These are phyloP conservation scores for Candida loeiensis DNA, from an alignment of 805 yeast genomes.

Conservation along the genomic window DNA sequence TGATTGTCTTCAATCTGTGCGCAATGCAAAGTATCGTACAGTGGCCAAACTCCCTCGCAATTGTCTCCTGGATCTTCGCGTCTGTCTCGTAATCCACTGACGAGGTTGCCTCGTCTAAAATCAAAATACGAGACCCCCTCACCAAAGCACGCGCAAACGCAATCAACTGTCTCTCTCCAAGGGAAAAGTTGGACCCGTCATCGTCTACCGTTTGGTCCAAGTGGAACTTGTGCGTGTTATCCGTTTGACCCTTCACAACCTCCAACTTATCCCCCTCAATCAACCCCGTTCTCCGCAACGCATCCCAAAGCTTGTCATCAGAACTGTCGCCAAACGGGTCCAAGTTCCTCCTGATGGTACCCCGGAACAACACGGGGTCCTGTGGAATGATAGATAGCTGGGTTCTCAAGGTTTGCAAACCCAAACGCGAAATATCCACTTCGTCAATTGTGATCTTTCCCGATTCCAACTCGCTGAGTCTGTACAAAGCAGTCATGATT, in stretches of 20 bases:
- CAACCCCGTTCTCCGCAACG: conserved; percentile 55
- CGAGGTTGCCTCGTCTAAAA: conserved; percentile 81
- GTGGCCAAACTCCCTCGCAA: conserved; percentile 59
- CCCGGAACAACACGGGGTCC: conserved; percentile 64
- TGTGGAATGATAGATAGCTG: conserved; percentile 67
- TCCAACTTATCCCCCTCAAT: conserved; percentile 35
- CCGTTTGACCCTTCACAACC: conserved; percentile 15
- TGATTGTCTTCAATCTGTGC: conserved; percentile 77
- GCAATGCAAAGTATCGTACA: conserved; percentile 87
- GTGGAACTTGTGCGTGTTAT: conserved; percentile 30
- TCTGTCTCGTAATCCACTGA: conserved; percentile 87
- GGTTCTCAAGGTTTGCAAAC: conserved; percentile 52
- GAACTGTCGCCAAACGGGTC: conserved; percentile 56
- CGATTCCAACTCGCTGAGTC: conserved; percentile 47
- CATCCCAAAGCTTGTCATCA: conserved; percentile 56
- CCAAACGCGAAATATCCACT: conserved; percentile 50
- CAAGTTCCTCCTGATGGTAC: conserved; percentile 54
- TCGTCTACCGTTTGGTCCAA: conserved; percentile 52
- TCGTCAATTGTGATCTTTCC: conserved; percentile 57
- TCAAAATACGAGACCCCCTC: conserved; percentile 67
- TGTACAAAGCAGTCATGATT: conserved; percentile 60
- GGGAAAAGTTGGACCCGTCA: conserved; percentile 68
- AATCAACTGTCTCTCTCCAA: conserved; percentile 75
- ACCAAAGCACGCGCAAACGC: conserved; percentile 83
- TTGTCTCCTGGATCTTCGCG: conserved; percentile 72